Percentiles rank a stretch among this genome's conserved stretches.
Evolutionary conservation across 495 filamentous ascomycete genomes (phyloP).

Genomic region (Choiromyces venosus): DNA sequence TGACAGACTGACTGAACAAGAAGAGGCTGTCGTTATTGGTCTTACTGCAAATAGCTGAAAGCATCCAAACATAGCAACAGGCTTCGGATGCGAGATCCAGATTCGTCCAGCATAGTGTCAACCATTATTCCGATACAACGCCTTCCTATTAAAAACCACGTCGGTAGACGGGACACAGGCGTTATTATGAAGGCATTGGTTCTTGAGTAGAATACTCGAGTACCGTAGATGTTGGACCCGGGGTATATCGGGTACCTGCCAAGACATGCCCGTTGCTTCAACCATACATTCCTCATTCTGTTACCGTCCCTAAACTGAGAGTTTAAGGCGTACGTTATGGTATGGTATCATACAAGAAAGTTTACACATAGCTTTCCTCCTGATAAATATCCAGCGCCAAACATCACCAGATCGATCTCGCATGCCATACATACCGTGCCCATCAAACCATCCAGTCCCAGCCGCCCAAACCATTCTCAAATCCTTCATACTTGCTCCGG

Average conservation of each 20-base stretch:
- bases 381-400: slow-evolving; percentile 1
- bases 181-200: not conserved
- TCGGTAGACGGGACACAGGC: not conserved
- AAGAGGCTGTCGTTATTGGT: not conserved
- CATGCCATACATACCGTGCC: not conserved
- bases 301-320: not conserved
- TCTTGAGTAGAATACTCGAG: not conserved
- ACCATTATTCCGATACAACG: not conserved
- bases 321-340: not conserved
- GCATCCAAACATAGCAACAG: slow-evolving; percentile 1
- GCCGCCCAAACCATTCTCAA: not conserved
- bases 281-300: not conserved
- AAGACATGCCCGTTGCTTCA: not conserved
- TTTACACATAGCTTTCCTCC: not conserved
- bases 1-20: not conserved
- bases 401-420: not conserved
- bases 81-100: not conserved
- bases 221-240: too few species aligned
- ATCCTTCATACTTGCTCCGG: not conserved
- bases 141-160: not conserved
- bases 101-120: not conserved
- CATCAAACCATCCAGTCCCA: not conserved
- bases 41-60: not conserved
- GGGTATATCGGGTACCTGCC: not conserved
- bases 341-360: not conserved